Evolutionary conservation across 2,329 filamentous ascomycete species (phyloP).

Genomic region (Talaromyces sp.): DNA sequence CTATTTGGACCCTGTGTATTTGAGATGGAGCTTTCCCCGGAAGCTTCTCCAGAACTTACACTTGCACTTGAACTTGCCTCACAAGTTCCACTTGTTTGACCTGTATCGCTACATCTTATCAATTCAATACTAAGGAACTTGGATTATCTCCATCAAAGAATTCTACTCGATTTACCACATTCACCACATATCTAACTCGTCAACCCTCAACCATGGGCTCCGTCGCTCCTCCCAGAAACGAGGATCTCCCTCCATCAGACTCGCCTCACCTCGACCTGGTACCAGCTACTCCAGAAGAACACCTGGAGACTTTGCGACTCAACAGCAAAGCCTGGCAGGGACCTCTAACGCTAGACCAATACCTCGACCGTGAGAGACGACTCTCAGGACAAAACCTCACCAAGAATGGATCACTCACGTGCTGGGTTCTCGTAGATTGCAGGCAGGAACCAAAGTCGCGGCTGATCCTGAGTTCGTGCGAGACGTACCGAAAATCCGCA

Average conservation of each 20-base stretch:
- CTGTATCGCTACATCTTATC: not conserved
- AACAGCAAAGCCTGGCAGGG: slow-evolving; percentile 59
- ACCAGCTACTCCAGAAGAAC: slow-evolving; percentile 54
- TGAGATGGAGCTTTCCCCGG: slow-evolving; percentile 10
- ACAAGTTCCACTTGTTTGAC: not conserved
- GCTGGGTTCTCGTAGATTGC: slow-evolving; percentile 57
- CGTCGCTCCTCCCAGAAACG: slow-evolving; percentile 31
- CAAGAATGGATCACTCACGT: slow-evolving; percentile 53
- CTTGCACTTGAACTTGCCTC: not conserved
- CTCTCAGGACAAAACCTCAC: slow-evolving; percentile 52
- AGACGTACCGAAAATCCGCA: slow-evolving; percentile 47
- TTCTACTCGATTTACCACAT: not conserved
- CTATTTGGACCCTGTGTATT: not conserved
- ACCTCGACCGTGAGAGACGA: slow-evolving; percentile 55
- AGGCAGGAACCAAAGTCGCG: slow-evolving; percentile 37
- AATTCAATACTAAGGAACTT: not conserved
- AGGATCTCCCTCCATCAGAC: slow-evolving; percentile 40
- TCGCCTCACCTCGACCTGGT: slow-evolving; percentile 53
- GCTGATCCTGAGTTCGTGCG: slow-evolving; percentile 56
- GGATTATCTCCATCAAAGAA: no score
- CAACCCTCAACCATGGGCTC: slow-evolving; percentile 34
- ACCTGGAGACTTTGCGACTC: slow-evolving; percentile 48
- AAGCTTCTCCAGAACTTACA: slow-evolving; percentile 5
- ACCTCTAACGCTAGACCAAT: slow-evolving; percentile 51
- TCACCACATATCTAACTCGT: not conserved